These are phyloP conservation scores for Hypericum perforatum DNA, from an alignment of 345 rosid species.

Conservation along the genomic window DNA sequence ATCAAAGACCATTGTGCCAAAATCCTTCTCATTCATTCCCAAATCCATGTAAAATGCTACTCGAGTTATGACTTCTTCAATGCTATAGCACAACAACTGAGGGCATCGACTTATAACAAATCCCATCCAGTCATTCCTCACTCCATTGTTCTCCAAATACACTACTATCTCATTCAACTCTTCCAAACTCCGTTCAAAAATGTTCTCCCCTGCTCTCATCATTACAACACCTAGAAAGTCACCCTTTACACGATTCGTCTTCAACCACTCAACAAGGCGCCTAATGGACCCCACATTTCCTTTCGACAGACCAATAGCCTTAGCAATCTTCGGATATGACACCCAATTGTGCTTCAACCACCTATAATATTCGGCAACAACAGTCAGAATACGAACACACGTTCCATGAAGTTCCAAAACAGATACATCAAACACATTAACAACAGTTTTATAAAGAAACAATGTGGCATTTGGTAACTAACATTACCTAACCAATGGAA, in stretches of 20 bases:
- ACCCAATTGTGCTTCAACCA: slow-evolving; percentile 82
- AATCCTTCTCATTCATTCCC: slow-evolving; percentile 79
- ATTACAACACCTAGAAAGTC: slow-evolving; percentile 64
- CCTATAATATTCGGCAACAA: slow-evolving; percentile 34
- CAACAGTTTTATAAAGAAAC: not conserved
- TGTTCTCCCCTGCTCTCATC: slow-evolving; percentile 47
- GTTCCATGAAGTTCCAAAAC: not conserved
- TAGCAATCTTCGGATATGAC: slow-evolving; percentile 67
- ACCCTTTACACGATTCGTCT: slow-evolving; percentile 62
- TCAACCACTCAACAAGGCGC: slow-evolving; percentile 54
- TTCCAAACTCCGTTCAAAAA: slow-evolving; percentile 38
- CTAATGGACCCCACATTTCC: slow-evolving; percentile 61
- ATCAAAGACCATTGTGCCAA: slow-evolving; percentile 87
- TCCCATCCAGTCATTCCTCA: slow-evolving; percentile 86
- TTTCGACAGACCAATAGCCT: slow-evolving; percentile 53
- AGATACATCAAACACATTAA: not conserved
- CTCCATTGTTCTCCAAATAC: slow-evolving; percentile 65
- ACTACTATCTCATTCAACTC: slow-evolving; percentile 55
- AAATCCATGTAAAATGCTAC: slow-evolving; percentile 55
- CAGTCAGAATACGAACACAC: slow-evolving; percentile 6
- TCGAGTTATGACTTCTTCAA: slow-evolving; percentile 58
- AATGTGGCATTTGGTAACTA: not conserved
- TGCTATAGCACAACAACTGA: slow-evolving; percentile 40
- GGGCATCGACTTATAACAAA: slow-evolving; percentile 71
- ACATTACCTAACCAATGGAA: slow-evolving; percentile 63